Evolutionary conservation across 495 filamentous ascomycete genomes (phyloP), one percentile per base, ranked within the genome.

Genomic region (Cryomyces minteri): DNA sequence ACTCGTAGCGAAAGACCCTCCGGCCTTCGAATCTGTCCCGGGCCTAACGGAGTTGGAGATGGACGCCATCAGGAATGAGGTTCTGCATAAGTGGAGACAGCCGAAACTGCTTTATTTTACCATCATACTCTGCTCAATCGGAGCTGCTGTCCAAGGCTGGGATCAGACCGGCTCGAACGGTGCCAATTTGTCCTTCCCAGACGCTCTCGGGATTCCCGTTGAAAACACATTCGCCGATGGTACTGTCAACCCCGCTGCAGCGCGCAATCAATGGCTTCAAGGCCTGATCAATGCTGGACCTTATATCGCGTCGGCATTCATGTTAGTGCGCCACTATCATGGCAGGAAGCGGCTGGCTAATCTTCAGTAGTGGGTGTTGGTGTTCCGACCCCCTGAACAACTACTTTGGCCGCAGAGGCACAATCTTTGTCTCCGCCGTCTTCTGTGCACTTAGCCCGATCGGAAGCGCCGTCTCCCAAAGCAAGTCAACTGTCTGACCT

Each of bases 341-440:
- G 34, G 9, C 12, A 10, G 9, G 12, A 9, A 10, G 9, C 34
- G 9, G 34, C 40, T 41, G 9, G 8, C 10, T 18, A 12, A 25
- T 41, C 33, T 28, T 28, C 14, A 51, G 44, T 32, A 47, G 45
- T 28, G 52, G 46, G 18, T 25, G 18, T 25, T 55, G 41, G 63
- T 62, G 71, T 39, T 68, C 64, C 36, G 72, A 74, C 50, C 75
- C 74, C 2, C 49, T 79, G 44, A 77, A 79, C 47, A 53, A 67
- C 18, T 67, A 58, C 43, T 61, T 76, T 40, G 75, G 67, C 14
- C 68, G 74, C 43, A 60, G 76, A 6, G 74, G 74, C 30, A 74
- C 68, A 1, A 78, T 79, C 47, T 79, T 74, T 50, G 56, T 71
- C 40, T 55, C 54, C 44, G 47, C 49, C 40, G 28, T 64, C 59